phyloP scores from a whole-genome alignment of 108 stramenopile species.

The Nitzschia inconspicua region DNA sequence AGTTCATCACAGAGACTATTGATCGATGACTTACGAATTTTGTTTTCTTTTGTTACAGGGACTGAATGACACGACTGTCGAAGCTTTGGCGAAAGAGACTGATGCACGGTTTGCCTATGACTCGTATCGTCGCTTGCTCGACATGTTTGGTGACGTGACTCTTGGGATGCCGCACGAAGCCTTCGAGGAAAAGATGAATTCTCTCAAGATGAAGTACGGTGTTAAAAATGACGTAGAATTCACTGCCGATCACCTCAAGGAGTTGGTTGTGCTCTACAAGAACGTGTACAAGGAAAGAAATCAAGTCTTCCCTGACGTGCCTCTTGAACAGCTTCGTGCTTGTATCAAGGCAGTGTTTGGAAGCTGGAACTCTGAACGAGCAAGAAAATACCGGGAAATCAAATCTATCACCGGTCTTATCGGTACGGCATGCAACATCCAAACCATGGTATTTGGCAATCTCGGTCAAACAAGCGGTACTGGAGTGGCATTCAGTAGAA shows the following conservation, averaged over 20 bases:
- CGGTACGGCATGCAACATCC: conserved; percentile 70
- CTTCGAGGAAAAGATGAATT: conserved; percentile 68
- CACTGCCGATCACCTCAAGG: conserved; percentile 51
- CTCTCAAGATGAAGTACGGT: conserved; percentile 41
- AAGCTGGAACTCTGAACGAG: conserved; percentile 81
- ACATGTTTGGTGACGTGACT: conserved; percentile 85
- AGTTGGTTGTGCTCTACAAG: conserved; percentile 56
- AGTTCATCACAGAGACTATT: not conserved
- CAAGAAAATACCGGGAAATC: conserved; percentile 82
- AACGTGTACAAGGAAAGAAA: conserved; percentile 50
- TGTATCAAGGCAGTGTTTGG: conserved; percentile 80
- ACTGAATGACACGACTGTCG: conserved; percentile 73
- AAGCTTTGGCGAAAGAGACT: conserved; percentile 65
- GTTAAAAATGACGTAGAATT: conserved; percentile 59
- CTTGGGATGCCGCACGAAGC: conserved; percentile 68
- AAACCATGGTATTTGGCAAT: conserved; percentile 89
- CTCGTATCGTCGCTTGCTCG: conserved; percentile 75
- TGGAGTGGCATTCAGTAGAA: conserved; percentile 85
- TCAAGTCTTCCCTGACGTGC: conserved; percentile 53
- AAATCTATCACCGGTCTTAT: conserved; percentile 71
- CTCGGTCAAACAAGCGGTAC: conserved; percentile 73
- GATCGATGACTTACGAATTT: not conserved
- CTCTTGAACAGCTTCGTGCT: conserved; percentile 59
- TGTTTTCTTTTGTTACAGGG: conserved; percentile 29
- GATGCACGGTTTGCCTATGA: conserved; percentile 78